These are phyloP conservation scores for Stephania yunnanensis DNA, from an alignment of 164 flowering plant genomes.

Conservation along the genomic window DNA sequence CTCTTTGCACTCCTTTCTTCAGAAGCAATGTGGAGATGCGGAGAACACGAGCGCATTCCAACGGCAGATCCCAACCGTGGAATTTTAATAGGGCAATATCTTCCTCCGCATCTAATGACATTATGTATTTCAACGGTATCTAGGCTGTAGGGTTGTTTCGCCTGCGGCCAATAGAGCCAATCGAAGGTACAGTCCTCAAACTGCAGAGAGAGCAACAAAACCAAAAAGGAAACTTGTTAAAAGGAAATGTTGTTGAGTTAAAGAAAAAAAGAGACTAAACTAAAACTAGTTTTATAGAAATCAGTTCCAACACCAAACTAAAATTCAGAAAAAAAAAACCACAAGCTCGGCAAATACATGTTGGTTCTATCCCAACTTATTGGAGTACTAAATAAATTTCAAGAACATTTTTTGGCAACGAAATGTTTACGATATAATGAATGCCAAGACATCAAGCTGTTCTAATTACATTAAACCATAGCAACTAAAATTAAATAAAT, in stretches of 20 bases:
- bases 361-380: no score
- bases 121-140: conserved; percentile 52
- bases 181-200: conserved; percentile 81
- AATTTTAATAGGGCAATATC: conserved; percentile 52
- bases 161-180: conserved; percentile 87
- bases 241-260: neutral
- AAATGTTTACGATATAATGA: no score
- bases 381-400: no score
- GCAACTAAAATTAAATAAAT: no score
- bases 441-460: no score
- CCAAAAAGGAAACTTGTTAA: neutral
- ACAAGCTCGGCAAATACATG: neutral
- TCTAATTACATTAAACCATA: no score
- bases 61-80: conserved; percentile 56
- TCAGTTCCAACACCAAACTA: neutral
- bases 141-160: conserved; percentile 40
- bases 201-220: conserved; percentile 29
- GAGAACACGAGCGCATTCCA: conserved; percentile 48
- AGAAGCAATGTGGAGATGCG: conserved; percentile 80
- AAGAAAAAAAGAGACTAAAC: neutral
- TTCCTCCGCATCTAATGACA: conserved; percentile 59
- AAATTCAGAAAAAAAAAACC: neutral
- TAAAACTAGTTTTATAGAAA: neutral
- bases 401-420: no score
- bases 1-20: conserved; percentile 65